Base-by-base conservation (phyloP, 2,329 filamentous ascomycete genomes). In the Trichoderma afroharzianum region DNA sequence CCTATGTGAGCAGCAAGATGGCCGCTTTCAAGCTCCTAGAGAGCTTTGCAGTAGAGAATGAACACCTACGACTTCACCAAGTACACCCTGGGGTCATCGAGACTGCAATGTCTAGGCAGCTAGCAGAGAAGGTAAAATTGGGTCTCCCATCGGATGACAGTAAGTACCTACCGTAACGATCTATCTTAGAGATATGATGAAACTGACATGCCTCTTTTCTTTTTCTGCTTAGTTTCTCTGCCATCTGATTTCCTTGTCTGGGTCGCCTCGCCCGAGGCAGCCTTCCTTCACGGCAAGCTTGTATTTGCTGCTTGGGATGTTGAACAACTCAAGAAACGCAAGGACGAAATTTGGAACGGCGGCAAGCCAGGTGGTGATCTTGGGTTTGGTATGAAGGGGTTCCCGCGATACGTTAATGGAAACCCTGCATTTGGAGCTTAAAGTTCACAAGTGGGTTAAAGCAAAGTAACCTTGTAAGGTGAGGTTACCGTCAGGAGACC, bases 1-100 rank as follows among this genome's bases (percentile, higher is more conserved):
- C 61, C 24, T 63, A 63, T 21, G 61, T 47, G 61, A 63, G 61
- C 36, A 63, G 61, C 33, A 63, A 63, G 61, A 47, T 63, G 24
- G 61, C 61, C 7, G 61, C 61, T 14, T 26, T 63, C 33, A 63
- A 63, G 36, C 36, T 63, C 4, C 33, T 63, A 2, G 32, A 63
- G n/a, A 3, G 12, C 6, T 47, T 63, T 12, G 61, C 26, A 18
- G 24, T 11, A 2, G 36, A 63, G 9, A 63, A 63, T 4, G 4
- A 24, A 43, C 15, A 21, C 6, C 24, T 63, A 18, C 61, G 61
- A 6, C 61, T 63, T 21, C 61, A 63, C 21, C 12, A 63, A 3
- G 61, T 63, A 3, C 61, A 63, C 5, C 61, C 61, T 15, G 61
- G 61, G 6, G 6, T 30, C 26, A 5, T 47, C 24, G 7, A 47